Conservation (phyloP, 2,329 filamentous ascomycete genomes). For the Ophiostoma sp. region DNA sequence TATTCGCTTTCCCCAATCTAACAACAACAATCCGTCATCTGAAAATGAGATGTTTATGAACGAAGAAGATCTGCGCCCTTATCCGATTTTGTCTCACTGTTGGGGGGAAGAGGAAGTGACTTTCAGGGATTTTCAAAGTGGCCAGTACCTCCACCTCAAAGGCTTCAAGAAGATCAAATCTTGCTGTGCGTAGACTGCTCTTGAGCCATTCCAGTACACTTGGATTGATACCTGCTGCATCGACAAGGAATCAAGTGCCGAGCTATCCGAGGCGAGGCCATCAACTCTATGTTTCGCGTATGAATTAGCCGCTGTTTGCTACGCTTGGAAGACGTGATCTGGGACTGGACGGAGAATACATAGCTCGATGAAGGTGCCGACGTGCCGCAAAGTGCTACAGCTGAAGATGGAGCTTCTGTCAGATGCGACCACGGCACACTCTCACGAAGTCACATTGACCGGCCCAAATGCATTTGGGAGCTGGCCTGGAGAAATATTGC, state of each 20-base stretch:
- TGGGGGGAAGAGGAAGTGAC: not conserved
- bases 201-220: not conserved
- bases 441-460: too few species aligned
- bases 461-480: too few species aligned
- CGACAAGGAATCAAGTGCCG: not conserved
- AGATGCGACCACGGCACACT: not conserved
- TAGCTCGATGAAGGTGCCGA: not conserved
- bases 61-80: not conserved
- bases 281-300: not conserved
- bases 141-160: not conserved
- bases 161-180: not conserved
- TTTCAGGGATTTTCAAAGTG: not conserved
- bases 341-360: not conserved
- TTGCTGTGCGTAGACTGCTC: not conserved
- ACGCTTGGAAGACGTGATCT: not conserved
- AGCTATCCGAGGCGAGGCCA: not conserved
- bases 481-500: not conserved
- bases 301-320: not conserved
- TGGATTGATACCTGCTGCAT: not conserved
- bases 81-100: not conserved
- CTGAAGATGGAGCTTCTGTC: not conserved
- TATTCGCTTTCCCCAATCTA: too few species aligned
- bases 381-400: not conserved
- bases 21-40: too few species aligned
- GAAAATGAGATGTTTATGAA: not conserved